These are phyloP conservation scores for Fusarium veterinarium DNA, from an alignment of 2,329 filamentous ascomycete genomes.

Conservation along the genomic window DNA sequence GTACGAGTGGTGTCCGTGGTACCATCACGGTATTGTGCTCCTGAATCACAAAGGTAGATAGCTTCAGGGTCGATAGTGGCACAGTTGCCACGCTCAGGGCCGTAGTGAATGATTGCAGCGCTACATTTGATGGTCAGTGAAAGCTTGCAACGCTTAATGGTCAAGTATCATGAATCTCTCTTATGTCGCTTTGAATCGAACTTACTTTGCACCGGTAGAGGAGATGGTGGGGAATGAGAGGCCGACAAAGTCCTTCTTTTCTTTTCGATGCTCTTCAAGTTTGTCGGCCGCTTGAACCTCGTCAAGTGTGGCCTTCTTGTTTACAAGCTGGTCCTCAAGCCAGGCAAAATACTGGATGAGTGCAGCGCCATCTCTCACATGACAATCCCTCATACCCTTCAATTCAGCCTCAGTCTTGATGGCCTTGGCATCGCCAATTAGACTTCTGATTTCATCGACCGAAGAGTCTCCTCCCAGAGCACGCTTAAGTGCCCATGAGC, in stretches of 20 bases:
- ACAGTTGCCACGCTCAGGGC: slow-evolving; percentile 85
- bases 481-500: slow-evolving; percentile 91
- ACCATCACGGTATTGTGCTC: slow-evolving; percentile 94
- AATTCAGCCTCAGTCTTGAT: slow-evolving; percentile 93
- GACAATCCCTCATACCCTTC: slow-evolving; percentile 92
- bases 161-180: neutral
- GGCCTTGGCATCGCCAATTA: slow-evolving; percentile 90
- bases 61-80: slow-evolving; percentile 84
- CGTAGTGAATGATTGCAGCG: slow-evolving; percentile 96
- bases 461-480: slow-evolving; percentile 86
- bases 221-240: slow-evolving; percentile 97
- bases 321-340: slow-evolving; percentile 88
- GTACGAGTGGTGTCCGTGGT: slow-evolving; percentile 97
- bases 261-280: slow-evolving; percentile 78
- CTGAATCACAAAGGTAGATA: slow-evolving; percentile 96
- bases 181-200: slow-evolving; percentile 21
- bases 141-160: neutral
- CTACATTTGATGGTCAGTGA: slow-evolving; percentile 57
- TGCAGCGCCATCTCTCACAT: slow-evolving; percentile 92
- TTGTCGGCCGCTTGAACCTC: slow-evolving; percentile 95
- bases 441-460: slow-evolving; percentile 88
- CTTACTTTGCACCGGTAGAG: slow-evolving; percentile 82
- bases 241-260: slow-evolving; percentile 81
- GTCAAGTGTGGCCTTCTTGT: slow-evolving; percentile 78
- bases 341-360: slow-evolving; percentile 94